Evolutionary conservation across 352 stramenopile species (phyloP).

Genomic region (Phytophthora foliorum): DNA sequence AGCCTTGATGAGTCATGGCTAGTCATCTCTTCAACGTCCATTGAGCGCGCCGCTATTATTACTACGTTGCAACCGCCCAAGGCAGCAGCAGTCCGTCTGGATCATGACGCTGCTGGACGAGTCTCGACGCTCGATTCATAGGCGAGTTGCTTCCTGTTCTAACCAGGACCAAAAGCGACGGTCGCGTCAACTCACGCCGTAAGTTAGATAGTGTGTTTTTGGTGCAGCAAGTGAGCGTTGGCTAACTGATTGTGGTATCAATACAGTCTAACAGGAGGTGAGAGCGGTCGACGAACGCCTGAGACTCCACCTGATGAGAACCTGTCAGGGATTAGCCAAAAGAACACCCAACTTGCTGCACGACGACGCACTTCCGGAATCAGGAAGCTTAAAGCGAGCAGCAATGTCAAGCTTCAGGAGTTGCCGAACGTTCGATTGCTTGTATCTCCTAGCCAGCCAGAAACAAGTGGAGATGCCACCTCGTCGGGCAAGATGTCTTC

Average conservation of each 20-base stretch:
- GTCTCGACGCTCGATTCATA: slow-evolving; percentile 64
- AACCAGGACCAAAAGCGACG: slow-evolving; percentile 36
- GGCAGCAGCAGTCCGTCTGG: background rate
- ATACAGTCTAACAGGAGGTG: slow-evolving; percentile 20
- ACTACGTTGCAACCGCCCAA: slow-evolving; percentile 10
- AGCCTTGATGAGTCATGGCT: slow-evolving; percentile 1
- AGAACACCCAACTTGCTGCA: background rate
- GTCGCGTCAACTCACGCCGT: slow-evolving; percentile 56
- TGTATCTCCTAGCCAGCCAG: slow-evolving; percentile 1
- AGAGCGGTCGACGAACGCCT: slow-evolving; percentile 36
- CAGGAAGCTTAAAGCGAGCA: slow-evolving; percentile 23
- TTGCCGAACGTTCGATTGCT: slow-evolving; percentile 9
- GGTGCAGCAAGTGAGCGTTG: background rate
- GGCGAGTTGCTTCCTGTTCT: slow-evolving; percentile 15
- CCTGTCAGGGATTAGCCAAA: background rate
- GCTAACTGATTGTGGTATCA: background rate
- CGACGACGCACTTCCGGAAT: background rate
- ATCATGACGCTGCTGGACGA: slow-evolving; percentile 77
- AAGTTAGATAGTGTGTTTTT: slow-evolving; percentile 14
- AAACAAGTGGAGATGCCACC: background rate
- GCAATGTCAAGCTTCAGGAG: slow-evolving; percentile 36
- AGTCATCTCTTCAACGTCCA: slow-evolving; percentile 3
- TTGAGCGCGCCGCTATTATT: slow-evolving; percentile 24
- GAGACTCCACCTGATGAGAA: slow-evolving; percentile 15
- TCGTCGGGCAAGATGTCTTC: slow-evolving; percentile 14